phyloP scores from a whole-genome alignment of 148 eudicot genomes.

The Amaranthus cruentus region DNA sequence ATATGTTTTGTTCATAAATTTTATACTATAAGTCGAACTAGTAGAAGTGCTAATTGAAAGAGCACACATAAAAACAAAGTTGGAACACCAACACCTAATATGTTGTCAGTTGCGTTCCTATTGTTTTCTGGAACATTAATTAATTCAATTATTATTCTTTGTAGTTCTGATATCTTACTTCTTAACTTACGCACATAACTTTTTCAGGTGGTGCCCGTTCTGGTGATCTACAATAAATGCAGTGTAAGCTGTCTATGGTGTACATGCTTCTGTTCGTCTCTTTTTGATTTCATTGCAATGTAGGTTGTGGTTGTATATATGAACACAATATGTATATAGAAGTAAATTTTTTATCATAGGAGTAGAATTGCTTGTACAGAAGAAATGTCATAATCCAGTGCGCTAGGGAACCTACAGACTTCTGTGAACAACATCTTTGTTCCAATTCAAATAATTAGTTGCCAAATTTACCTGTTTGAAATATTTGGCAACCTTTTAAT shows the following conservation, averaged over 20 bases:
- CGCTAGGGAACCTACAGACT: too few relatives aligned
- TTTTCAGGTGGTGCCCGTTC: slow-evolving; percentile 93
- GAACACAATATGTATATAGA: slow-evolving; percentile 13
- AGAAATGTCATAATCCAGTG: slow-evolving; percentile 11
- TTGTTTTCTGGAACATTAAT: neutral
- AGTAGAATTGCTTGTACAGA: slow-evolving; percentile 23
- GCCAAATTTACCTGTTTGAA: too few relatives aligned
- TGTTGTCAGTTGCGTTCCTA: too few relatives aligned
- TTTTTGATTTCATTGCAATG: neutral
- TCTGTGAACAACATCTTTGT: too few relatives aligned
- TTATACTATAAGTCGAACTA: too few relatives aligned
- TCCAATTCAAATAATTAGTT: too few relatives aligned
- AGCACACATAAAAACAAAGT: too few relatives aligned
- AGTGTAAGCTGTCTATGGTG: slow-evolving; percentile 13
- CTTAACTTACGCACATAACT: neutral
- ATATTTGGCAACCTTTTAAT: too few relatives aligned
- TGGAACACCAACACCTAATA: too few relatives aligned
- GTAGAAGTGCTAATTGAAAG: too few relatives aligned
- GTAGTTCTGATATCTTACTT: neutral
- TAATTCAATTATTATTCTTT: too few relatives aligned
- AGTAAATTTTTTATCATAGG: neutral
- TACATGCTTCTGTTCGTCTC: slow-evolving; percentile 6
- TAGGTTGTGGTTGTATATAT: neutral
- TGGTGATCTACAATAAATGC: slow-evolving; percentile 41
- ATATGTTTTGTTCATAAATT: too few relatives aligned